Base-by-base conservation (phyloP, 805 yeast species). In the Wickerhamomyces queroliae region DNA sequence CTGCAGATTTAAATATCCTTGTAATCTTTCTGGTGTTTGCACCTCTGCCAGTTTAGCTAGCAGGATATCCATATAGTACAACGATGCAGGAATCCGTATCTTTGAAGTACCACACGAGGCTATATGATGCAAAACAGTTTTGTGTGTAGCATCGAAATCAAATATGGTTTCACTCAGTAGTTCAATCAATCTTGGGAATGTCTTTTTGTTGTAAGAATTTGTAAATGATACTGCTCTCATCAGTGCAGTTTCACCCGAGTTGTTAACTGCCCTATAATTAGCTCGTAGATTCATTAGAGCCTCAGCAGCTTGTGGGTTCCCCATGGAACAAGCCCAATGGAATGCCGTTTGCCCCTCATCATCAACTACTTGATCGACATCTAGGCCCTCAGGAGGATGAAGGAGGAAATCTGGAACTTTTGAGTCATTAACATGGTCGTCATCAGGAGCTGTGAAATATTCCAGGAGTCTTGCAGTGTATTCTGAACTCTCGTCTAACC, bases 251-350 rank as follows among this genome's bases (percentile, higher is more conserved):
- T 90, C 87, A 0, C 96, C 96, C 33, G 73, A 72, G 43, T 78
- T 72, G 52, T 84, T 84, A 13, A 74, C 62, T 4, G 70, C 69
- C 34, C 70, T 61, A 40, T 76, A 73, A 61, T 80, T 75, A 3
- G 95, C 93, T 5, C 96, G 95, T 29, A 82, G 77, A 22, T 78
- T 69, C 23, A 87, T 63, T 31, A 93, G 69, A 12, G 89, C 74
- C 48, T 83, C 93, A 40, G 87, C 80, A 62, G 90, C 79, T 35
- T 73, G 74, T 25, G 83, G 62, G 56, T 82, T 86, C 4, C 98
- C 99, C 76, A 93, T 88, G 1, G 98, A 84, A 44, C 97, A 88
- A 0, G 98, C 95, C 97, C 98, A 93, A 62, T 93, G 99, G 49
- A 93, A 79, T 2, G 95, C 83, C 0, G 96, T 85, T 56, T 93